These are phyloP conservation scores for Chaetomium strumarium DNA, from an alignment of 2,329 filamentous ascomycete genomes.

Conservation along the genomic window DNA sequence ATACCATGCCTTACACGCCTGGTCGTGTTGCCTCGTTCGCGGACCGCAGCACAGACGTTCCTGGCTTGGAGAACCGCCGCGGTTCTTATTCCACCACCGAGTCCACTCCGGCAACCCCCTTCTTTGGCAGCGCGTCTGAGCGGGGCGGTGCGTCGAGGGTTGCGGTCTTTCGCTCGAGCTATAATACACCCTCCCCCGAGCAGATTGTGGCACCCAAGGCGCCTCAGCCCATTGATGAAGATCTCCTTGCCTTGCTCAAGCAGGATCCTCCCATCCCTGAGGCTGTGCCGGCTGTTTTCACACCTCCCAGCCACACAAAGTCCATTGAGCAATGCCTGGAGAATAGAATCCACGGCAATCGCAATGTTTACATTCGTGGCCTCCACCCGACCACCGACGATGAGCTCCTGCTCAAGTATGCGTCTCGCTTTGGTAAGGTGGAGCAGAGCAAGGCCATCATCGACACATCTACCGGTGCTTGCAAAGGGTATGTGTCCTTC, in stretches of 20 bases:
- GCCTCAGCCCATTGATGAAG: constrained; percentile 37
- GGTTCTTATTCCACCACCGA: constrained; percentile 64
- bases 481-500: constrained; percentile 73
- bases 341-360: constrained; percentile 85
- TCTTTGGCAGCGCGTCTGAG: constrained; percentile 53
- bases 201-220: constrained; percentile 39
- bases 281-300: constrained; percentile 85
- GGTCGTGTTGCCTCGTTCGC: constrained; percentile 41
- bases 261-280: constrained; percentile 78
- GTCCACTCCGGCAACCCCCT: constrained; percentile 60
- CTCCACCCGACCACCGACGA: constrained; percentile 94
- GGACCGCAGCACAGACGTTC: constrained; percentile 46
- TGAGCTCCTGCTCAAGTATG: constrained; percentile 75
- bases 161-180: constrained; percentile 53
- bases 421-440: constrained; percentile 83
- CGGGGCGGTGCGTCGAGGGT: constrained; percentile 56
- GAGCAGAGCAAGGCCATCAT: constrained; percentile 99
- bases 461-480: constrained; percentile 84
- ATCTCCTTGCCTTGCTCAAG: constrained; percentile 60
- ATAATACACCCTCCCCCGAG: constrained; percentile 59
- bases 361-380: constrained; percentile 96
- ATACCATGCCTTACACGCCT: constrained; percentile 47
- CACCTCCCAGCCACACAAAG: constrained; percentile 78
- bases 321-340: constrained; percentile 90
- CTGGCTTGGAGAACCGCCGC: constrained; percentile 58